Base-by-base conservation (phyloP, 768 basidiomycete genomes). In the Tulasnella sp. region DNA sequence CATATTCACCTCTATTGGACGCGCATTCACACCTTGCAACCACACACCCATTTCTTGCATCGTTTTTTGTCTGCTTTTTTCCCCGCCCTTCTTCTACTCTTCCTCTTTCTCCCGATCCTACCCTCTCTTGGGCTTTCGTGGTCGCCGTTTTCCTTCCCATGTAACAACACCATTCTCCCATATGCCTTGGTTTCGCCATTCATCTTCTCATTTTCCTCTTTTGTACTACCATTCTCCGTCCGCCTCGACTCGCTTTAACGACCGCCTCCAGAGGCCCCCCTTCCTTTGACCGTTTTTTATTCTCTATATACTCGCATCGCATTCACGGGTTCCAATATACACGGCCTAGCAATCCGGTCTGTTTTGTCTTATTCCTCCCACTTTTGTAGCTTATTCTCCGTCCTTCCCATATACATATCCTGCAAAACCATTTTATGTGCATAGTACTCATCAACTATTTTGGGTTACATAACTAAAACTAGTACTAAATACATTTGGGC, bases 261-360 rank as follows among this genome's bases (percentile, higher is more conserved):
- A 64, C 60, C 12, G 7, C n/a, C 24, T 31, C 24, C 60, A 31
- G 31, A 64, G n/a, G 3, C n/a, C 16, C 18, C 64, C 34, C 18
- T 14, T 14, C 2, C n/a, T 60, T 28, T 28, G 2, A 11, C 58
- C 31, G n/a, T 69, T 69, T 69, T 69, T 69, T 69, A 69, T 69
- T 69, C 16, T 69, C 64, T 69, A 69, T 37, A 28, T 69, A 69
- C n/a, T 37, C 34, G 64, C 64, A 69, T 69, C 31, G 18, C 64
- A 69, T 20, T 69, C 64, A 69, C 64, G 64, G 64, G 64, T 69
- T 69, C 64, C 8, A 28, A 37, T 37, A 69, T 34, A 69, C 64
- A 34, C 64, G 58, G 7, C 37, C 4, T 46, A 42, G 46, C 64
- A 37, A 37, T 69, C 64, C 64, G 31, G 64, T 69, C 64, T 22